Evolutionary conservation across 2,329 filamentous ascomycete genomes (phyloP), one percentile per base, ranked within the genome.

Genomic region (Metarhizium album): DNA sequence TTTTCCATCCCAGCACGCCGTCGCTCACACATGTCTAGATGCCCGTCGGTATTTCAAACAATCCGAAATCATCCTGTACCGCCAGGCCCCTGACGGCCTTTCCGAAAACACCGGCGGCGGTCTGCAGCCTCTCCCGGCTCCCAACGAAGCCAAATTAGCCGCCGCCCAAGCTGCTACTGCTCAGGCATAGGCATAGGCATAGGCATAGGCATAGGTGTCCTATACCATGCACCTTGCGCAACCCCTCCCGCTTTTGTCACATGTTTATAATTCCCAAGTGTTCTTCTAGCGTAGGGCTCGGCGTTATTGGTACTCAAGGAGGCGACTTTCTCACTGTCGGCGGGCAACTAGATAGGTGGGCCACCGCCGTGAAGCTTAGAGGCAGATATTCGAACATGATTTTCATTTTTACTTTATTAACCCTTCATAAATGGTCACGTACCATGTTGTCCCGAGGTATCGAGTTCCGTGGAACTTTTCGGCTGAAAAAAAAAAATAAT

Each of bases 31-130:
- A 38, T 33, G 18, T n/a, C 1, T 64, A 90, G 93, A 98, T 68
- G 93, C 93, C 47, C 83, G 93, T 61, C 83, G 93, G 61, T 98
- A 98, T 73, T 98, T 98, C 74, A 98, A 98, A 70, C 93, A 98
- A 70, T 96, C 90, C 48, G 93, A 98, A 72, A 98, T 98, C 65
- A 90, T 96, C 52, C 83, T 98, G 48, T 97, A 87, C 74, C 84
- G 93, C 57, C 93, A 97, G 67, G 76, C 80, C 18, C 80, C 81
- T 6, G 80, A 84, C 55, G 70, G 76, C 23, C 55, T 61, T 3
- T 60, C 62, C 31, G 50, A 63, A 49, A 56, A 58, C 43, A 58
- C 58, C 46, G 33, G 16, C 37, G 67, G 70, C 42, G 70, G 67
- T 56, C 68, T 64, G 46, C 70, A 71, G 48, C 60, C 63, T 48